A percentile compares a stretch with the other conserved stretches of the same genome.
Evolutionary conservation across 805 yeast species (phyloP).

Genomic region (Tetrapisispora fleetii): DNA sequence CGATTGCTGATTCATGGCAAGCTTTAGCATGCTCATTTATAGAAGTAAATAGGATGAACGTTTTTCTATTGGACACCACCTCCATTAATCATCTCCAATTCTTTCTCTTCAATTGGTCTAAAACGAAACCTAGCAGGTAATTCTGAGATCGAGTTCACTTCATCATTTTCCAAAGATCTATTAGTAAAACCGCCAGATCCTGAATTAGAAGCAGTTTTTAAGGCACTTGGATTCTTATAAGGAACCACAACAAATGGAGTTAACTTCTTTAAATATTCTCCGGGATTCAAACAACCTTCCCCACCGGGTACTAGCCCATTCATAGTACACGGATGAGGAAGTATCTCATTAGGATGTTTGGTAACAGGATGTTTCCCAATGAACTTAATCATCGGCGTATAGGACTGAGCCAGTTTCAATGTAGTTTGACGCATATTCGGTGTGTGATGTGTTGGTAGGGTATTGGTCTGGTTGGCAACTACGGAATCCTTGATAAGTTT

Average conservation of each 20-base stretch:
- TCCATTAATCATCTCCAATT: constrained; percentile 63
- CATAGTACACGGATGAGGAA: constrained; percentile 23
- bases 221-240: constrained; percentile 32
- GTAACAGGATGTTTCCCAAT: constrained; percentile 58
- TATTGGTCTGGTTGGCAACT: neutral
- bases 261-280: constrained; percentile 21
- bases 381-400: constrained; percentile 72
- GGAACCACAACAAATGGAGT: constrained; percentile 35
- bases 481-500: neutral
- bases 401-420: constrained; percentile 20
- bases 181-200: constrained; percentile 11
- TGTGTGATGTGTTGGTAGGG: neutral
- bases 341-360: constrained; percentile 29
- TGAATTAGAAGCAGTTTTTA: neutral
- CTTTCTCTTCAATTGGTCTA: constrained; percentile 48
- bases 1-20: neutral
- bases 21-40: neutral
- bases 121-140: constrained; percentile 72
- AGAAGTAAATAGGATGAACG: neutral
- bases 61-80: constrained; percentile 52
- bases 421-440: constrained; percentile 26
- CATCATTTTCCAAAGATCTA: constrained; percentile 32
- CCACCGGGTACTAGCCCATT: constrained; percentile 25
- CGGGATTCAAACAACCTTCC: constrained; percentile 16
- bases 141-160: constrained; percentile 45